Conservation (phyloP, 495 filamentous ascomycete species). For the Talaromyces ruber region DNA sequence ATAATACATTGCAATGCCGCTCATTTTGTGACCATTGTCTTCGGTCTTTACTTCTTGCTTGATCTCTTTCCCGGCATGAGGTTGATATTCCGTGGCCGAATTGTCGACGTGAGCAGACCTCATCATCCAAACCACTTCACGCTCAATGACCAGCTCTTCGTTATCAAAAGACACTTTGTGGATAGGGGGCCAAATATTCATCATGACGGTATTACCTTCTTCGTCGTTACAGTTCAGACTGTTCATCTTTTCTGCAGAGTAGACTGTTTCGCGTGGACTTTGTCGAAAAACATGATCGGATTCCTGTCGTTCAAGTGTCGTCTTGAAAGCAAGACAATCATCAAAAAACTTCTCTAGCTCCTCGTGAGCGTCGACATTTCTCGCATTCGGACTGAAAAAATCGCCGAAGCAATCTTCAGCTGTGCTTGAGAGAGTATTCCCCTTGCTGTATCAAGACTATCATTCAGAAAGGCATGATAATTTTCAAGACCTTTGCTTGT, state of each 20-base stretch:
- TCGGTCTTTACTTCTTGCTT: not conserved
- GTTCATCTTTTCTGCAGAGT: not conserved
- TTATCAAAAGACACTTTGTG: not conserved
- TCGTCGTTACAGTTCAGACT: not conserved
- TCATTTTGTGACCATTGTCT: not conserved
- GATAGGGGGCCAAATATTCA: not conserved
- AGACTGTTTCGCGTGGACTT: not conserved
- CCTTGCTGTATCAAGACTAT: too few species aligned
- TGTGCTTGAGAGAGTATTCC: too few species aligned
- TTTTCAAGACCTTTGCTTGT: constrained; percentile 6
- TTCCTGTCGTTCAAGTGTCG: constrained; percentile 14
- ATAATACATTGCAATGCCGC: not conserved
- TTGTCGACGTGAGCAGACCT: not conserved
- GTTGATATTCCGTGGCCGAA: not conserved
- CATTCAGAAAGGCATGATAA: not conserved
- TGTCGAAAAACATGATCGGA: constrained; percentile 11
- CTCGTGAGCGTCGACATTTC: not conserved
- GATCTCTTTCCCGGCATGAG: not conserved
- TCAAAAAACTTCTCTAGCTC: not conserved
- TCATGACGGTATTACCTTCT: not conserved
- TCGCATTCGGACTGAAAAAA: not conserved
- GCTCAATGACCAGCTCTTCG: not conserved
- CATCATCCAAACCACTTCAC: not conserved
- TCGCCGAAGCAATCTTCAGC: not conserved
- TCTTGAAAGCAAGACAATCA: constrained; percentile 13